Evolutionary conservation across 73 alveolate genomes (phyloP).

Genomic region (Paramecium primaurelia): DNA sequence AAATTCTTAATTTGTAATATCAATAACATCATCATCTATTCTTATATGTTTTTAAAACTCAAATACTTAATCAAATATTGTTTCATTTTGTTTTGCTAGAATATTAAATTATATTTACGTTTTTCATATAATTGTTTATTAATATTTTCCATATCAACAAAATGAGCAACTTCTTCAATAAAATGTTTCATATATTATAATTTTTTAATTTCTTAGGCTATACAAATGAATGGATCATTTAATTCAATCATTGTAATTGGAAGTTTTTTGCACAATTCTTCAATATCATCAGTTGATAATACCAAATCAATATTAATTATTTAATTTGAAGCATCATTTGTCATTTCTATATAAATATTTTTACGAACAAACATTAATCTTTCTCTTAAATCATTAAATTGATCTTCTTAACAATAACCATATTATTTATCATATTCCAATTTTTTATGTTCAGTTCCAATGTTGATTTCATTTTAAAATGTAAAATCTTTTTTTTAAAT

Average conservation of each 20-base stretch:
- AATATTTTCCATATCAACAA: neutral
- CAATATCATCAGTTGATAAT: neutral
- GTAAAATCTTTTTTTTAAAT: neutral
- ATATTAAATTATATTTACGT: neutral
- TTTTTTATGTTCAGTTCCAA: neutral
- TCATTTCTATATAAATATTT: neutral
- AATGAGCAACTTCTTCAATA: neutral
- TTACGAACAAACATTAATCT: constrained; percentile 33
- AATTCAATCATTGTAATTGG: neutral
- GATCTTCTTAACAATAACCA: neutral
- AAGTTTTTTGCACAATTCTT: neutral
- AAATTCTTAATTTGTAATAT: neutral
- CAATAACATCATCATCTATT: neutral
- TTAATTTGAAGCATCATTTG: neutral
- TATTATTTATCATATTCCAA: neutral
- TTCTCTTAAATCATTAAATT: neutral
- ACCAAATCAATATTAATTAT: neutral
- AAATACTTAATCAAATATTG: neutral
- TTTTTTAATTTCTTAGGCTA: neutral
- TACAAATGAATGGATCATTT: neutral
- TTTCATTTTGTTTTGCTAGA: neutral
- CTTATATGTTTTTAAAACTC: neutral
- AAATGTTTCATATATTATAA: neutral
- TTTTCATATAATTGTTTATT: neutral
- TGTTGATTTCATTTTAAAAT: neutral